Conservation (phyloP, 805 yeast species). For the Wickerhamomyces sydowiorum region DNA sequence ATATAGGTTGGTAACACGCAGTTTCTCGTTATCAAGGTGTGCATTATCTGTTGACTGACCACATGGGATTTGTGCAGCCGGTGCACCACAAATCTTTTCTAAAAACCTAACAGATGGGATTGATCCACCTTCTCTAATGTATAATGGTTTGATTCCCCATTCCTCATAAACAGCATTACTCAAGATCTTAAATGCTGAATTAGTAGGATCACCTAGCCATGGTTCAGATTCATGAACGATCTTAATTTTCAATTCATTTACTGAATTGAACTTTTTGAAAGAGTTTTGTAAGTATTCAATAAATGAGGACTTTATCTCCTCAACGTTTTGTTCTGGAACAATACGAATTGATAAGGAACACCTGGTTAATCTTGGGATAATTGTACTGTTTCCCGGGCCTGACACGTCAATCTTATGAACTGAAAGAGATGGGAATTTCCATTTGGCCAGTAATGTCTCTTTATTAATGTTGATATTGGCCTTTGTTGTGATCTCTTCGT, state of each 20-base stretch:
- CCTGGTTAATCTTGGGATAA: conserved; percentile 76
- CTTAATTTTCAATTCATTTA: conserved; percentile 54
- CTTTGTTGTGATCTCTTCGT: conserved; percentile 51
- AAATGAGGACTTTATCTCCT: conserved; percentile 47
- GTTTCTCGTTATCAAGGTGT: conserved; percentile 81
- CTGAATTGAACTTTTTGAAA: conserved; percentile 48
- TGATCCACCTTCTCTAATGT: conserved; percentile 94
- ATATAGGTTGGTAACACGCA: conserved; percentile 72
- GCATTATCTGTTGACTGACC: conserved; percentile 96
- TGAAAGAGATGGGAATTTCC: conserved; percentile 89
- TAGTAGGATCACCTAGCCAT: conserved; percentile 87
- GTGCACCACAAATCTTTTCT: conserved; percentile 77
- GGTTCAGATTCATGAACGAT: conserved; percentile 88
- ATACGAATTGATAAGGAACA: conserved; percentile 78
- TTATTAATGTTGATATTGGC: conserved; percentile 30
- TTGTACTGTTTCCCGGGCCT: conserved; percentile 87
- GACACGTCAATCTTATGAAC: conserved; percentile 80
- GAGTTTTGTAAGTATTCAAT: conserved; percentile 37
- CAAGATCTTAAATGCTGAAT: conserved; percentile 65
- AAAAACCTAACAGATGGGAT: conserved; percentile 84
- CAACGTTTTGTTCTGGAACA: conserved; percentile 81
- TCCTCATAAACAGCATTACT: conserved; percentile 53
- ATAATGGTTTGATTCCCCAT: conserved; percentile 81
- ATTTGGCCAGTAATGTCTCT: conserved; percentile 62
- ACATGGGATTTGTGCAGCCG: conserved; percentile 94